Evolutionary conservation across 106 monocot species (phyloP).

Genomic region (Dioscorea alata): DNA sequence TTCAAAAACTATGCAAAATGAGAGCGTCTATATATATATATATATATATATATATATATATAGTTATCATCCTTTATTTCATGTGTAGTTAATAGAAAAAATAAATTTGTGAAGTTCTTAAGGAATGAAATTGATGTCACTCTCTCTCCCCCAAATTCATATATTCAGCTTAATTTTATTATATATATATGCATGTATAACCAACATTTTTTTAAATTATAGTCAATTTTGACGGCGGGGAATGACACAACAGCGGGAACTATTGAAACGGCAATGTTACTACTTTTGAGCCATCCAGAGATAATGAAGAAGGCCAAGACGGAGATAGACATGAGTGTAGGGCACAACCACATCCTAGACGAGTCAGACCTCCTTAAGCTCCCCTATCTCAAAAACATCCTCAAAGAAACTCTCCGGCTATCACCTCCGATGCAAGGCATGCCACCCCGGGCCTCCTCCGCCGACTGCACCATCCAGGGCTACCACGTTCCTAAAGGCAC

Average conservation of each 20-base stretch:
- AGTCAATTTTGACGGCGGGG: conserved; percentile 21
- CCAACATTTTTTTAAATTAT: not conserved
- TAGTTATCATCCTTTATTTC: no score
- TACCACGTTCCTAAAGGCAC: conserved; percentile 22
- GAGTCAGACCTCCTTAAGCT: conserved; percentile 33
- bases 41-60: no score
- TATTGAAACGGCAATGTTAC: conserved; percentile 35
- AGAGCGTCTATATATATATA: no score
- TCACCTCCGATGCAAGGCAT: conserved; percentile 17
- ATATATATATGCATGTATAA: not conserved
- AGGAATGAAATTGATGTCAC: no score
- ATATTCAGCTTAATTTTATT: no score
- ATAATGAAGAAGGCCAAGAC: conserved; percentile 1
- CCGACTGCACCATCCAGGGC: conserved; percentile 22
- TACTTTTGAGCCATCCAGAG: conserved; percentile 33
- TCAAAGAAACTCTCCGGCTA: conserved; percentile 32
- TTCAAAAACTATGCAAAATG: no score
- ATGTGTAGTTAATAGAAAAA: no score
- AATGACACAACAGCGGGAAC: conserved; percentile 17
- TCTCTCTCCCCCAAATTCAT: no score
- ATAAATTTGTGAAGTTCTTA: no score
- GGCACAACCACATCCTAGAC: conserved; percentile 2
- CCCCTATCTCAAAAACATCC: conserved; percentile 21
- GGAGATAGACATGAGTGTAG: conserved; percentile 23
- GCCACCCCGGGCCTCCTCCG: conserved; percentile 22